Percentiles rank a stretch among this genome's conserved stretches.
These are phyloP conservation scores for Coleophoma crateriformis DNA, from an alignment of 2,329 filamentous ascomycete genomes.

Conservation along the genomic window DNA sequence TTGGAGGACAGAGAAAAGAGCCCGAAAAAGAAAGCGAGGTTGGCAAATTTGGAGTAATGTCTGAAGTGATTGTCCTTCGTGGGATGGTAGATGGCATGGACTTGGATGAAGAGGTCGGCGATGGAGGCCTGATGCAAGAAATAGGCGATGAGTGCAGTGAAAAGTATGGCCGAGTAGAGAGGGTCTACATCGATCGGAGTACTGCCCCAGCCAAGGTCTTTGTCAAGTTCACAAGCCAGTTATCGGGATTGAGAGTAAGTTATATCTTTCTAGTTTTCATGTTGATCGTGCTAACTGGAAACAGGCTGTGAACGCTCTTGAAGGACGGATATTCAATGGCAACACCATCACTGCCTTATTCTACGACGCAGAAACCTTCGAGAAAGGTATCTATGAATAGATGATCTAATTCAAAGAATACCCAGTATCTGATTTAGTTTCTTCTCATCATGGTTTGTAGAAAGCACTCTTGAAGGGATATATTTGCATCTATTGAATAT, in stretches of 20 bases:
- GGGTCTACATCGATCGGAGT: conserved; percentile 66
- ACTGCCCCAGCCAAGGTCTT: conserved; percentile 64
- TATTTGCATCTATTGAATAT: conserved; percentile 3
- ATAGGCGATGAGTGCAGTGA: conserved; percentile 91
- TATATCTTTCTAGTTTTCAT: background rate
- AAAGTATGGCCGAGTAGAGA: conserved; percentile 81
- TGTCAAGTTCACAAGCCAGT: conserved; percentile 82
- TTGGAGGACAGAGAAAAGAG: conserved; percentile 62
- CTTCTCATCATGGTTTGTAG: background rate
- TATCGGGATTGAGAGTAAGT: conserved; percentile 79
- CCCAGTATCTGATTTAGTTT: too few species aligned
- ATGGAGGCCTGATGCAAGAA: conserved; percentile 73
- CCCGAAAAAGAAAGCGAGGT: conserved; percentile 32
- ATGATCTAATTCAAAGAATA: background rate
- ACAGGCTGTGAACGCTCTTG: conserved; percentile 82
- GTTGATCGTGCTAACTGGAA: conserved; percentile 11
- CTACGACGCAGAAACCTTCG: conserved; percentile 79
- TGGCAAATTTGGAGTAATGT: conserved; percentile 66
- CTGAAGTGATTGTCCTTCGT: conserved; percentile 73
- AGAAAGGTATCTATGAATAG: conserved; percentile 51
- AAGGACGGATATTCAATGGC: conserved; percentile 83
- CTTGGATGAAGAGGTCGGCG: conserved; percentile 69
- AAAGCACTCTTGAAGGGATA: conserved; percentile 5
- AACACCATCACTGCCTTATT: conserved; percentile 79
- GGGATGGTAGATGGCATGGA: conserved; percentile 87